A percentile compares a stretch with the other conserved stretches of the same genome.
phyloP scores from a whole-genome alignment of 1,284 basidiomycete species.

The Trametes sp. region DNA sequence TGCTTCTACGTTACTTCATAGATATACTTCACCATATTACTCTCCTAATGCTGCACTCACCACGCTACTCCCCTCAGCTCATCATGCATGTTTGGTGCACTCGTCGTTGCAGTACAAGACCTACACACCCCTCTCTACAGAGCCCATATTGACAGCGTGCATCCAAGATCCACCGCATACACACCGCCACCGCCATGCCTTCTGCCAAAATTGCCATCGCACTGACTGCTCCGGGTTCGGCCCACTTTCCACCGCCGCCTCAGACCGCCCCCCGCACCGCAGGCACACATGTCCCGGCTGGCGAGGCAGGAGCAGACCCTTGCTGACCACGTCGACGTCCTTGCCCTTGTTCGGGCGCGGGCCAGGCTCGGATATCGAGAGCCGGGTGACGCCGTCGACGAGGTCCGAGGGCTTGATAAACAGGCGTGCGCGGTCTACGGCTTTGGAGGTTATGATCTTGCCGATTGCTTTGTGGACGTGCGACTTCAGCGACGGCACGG shows the following conservation, averaged over 20 bases:
- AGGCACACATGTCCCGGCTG: constrained; percentile 54
- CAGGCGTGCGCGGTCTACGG: constrained; percentile 66
- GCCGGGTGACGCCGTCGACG: constrained; percentile 59
- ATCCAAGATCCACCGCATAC: constrained; percentile 76
- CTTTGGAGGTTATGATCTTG: constrained; percentile 54
- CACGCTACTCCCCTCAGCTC: neutral
- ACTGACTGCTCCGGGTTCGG: constrained; percentile 44
- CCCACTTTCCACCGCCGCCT: constrained; percentile 46
- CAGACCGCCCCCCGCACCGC: constrained; percentile 67
- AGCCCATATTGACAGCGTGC: neutral
- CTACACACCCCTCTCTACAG: neutral
- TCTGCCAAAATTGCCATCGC: constrained; percentile 70
- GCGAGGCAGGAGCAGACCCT: constrained; percentile 54
- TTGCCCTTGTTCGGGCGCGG: constrained; percentile 47
- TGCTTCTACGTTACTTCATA: neutral
- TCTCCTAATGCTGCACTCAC: neutral
- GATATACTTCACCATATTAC: neutral
- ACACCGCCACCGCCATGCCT: constrained; percentile 62
- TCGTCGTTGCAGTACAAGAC: neutral
- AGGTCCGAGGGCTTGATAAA: constrained; percentile 76
- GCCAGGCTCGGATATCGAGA: constrained; percentile 41
- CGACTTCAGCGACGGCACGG: constrained; percentile 51
- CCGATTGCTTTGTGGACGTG: constrained; percentile 53
- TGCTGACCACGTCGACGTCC: constrained; percentile 67
- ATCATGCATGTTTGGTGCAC: neutral